Evolutionary conservation across 768 basidiomycete genomes (phyloP).

Genomic region (Mrakia blollopis): DNA sequence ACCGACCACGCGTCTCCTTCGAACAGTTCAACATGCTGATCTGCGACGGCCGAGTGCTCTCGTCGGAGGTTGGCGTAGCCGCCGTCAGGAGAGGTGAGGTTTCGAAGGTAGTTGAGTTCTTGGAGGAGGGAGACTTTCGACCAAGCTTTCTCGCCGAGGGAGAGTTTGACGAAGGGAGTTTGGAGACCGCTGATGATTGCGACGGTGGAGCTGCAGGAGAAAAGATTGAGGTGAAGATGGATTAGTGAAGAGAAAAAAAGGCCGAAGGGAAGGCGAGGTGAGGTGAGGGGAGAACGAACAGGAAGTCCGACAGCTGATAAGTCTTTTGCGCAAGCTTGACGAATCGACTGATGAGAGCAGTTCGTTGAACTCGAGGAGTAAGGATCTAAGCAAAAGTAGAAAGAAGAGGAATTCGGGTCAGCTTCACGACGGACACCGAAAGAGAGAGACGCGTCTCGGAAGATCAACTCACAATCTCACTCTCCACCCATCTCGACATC

Average conservation of each 20-base stretch:
- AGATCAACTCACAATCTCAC: conserved; percentile 57
- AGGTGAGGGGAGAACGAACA: conserved; percentile 40
- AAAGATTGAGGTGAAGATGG: neutral
- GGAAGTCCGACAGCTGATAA: conserved; percentile 70
- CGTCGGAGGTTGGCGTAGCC: conserved; percentile 73
- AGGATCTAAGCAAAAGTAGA: neutral
- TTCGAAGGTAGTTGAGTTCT: conserved; percentile 62
- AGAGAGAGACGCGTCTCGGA: neutral
- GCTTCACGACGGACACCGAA: neutral
- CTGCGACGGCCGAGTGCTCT: conserved; percentile 38
- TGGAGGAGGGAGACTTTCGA: conserved; percentile 64
- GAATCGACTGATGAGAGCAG: conserved; percentile 67
- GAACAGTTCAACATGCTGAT: neutral
- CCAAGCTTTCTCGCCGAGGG: conserved; percentile 58
- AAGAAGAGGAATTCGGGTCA: neutral
- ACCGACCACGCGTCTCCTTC: neutral
- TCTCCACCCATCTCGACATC: conserved; percentile 69
- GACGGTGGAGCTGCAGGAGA: conserved; percentile 49
- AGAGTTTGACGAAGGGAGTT: conserved; percentile 61
- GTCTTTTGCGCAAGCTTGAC: conserved; percentile 83
- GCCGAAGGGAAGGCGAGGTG: neutral
- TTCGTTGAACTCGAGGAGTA: neutral
- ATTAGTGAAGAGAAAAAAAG: neutral
- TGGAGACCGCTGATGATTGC: conserved; percentile 74
- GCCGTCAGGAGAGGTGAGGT: conserved; percentile 58